Evolutionary conservation across 768 basidiomycete genomes (phyloP).

Genomic region (Tylopilus balloui): DNA sequence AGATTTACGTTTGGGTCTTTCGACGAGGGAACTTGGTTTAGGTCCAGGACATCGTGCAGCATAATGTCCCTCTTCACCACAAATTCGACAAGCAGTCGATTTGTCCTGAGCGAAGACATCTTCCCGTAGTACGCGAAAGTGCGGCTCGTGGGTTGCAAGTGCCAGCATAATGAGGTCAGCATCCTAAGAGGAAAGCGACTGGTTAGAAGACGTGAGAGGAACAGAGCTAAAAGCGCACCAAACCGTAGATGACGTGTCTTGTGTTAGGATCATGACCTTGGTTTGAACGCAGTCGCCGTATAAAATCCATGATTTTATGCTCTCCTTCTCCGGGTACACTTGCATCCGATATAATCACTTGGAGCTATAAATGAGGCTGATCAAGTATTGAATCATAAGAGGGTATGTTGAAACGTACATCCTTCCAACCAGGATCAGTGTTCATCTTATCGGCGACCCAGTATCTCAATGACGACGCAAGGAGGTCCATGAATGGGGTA

Average conservation of each 20-base stretch:
- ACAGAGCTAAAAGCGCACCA: conserved; percentile 48
- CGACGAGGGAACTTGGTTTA: conserved; percentile 53
- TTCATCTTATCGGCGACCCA: conserved; percentile 97
- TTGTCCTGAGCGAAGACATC: conserved; percentile 92
- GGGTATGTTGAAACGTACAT: conserved; percentile 42
- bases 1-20: conserved; percentile 43
- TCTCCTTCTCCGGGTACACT: conserved; percentile 98
- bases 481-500: conserved; percentile 95
- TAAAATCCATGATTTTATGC: conserved; percentile 99
- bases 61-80: conserved; percentile 93
- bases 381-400: neutral
- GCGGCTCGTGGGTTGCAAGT: conserved; percentile 96
- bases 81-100: conserved; percentile 79
- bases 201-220: conserved; percentile 7
- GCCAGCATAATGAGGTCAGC: conserved; percentile 99
- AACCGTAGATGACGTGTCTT: conserved; percentile 93
- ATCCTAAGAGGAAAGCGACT: conserved; percentile 49
- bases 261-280: conserved; percentile 94
- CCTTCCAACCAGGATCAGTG: conserved; percentile 92
- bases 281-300: conserved; percentile 83
- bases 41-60: conserved; percentile 90
- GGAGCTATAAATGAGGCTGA: conserved; percentile 48
- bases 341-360: conserved; percentile 96
- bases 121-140: conserved; percentile 95
- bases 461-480: conserved; percentile 84